These are phyloP conservation scores for Hyphopichia khmerensis DNA, from an alignment of 1,139 yeast species.

Conservation along the genomic window DNA sequence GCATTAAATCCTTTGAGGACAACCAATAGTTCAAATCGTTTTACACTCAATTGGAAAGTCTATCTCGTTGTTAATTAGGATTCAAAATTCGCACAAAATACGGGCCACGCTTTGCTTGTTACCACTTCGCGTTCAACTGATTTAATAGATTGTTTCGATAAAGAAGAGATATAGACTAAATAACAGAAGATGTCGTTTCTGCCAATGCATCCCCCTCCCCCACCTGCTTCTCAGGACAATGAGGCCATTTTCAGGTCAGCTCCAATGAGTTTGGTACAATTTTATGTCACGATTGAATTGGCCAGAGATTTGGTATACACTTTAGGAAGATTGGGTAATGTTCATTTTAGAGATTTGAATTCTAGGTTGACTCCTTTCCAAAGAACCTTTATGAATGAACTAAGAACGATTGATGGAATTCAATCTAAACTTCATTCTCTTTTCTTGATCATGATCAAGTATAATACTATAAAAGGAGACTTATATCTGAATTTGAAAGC, in stretches of 20 bases:
- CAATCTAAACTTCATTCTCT: slow-evolving; percentile 30
- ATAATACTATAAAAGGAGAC: slow-evolving; percentile 25
- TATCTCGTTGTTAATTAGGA: too few relatives aligned
- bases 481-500: slow-evolving; percentile 24
- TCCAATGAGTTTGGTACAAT: slow-evolving; percentile 90
- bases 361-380: slow-evolving; percentile 78
- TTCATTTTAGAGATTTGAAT: slow-evolving; percentile 90
- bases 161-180: background rate
- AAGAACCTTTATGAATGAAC: slow-evolving; percentile 80
- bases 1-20: too few relatives aligned
- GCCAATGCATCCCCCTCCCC: background rate
- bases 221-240: slow-evolving; percentile 1
- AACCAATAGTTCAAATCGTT: too few relatives aligned
- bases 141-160: background rate
- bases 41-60: too few relatives aligned
- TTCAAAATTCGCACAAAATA: too few relatives aligned
- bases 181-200: background rate
- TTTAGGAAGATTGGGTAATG: slow-evolving; percentile 76
- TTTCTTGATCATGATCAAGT: slow-evolving; percentile 35
- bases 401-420: slow-evolving; percentile 50
- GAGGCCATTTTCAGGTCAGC: slow-evolving; percentile 65
- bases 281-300: slow-evolving; percentile 87
- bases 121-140: background rate
- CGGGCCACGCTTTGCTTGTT: background rate
- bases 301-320: slow-evolving; percentile 83